These are phyloP conservation scores for Rachicladosporium sp. DNA, from an alignment of 2,329 filamentous ascomycete genomes.

Conservation along the genomic window DNA sequence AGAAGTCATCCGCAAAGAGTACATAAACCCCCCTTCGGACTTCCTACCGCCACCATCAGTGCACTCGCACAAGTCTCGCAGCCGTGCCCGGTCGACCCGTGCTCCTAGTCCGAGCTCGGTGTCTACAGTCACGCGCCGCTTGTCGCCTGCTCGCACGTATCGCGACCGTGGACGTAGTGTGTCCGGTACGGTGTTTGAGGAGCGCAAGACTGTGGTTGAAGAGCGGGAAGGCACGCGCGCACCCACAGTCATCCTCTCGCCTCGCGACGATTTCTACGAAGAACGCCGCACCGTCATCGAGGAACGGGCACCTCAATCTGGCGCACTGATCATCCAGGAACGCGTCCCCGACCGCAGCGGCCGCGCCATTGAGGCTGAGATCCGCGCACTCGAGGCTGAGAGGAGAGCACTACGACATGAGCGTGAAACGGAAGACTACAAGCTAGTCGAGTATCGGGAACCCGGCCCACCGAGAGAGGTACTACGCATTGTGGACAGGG, in stretches of 20 bases:
- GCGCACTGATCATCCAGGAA: conserved; percentile 36
- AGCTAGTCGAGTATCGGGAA: conserved; percentile 36
- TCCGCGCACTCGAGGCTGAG: conserved; percentile 58
- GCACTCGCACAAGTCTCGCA: conserved; percentile 3
- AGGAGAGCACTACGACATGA: conserved; percentile 46
- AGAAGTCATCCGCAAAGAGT: conserved; percentile 25
- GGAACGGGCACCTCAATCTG: conserved; percentile 13
- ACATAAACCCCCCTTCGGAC: conserved; percentile 26
- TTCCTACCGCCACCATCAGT: conserved; percentile 7
- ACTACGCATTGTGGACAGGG: conserved; percentile 40
- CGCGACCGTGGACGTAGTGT: conserved; percentile 13
- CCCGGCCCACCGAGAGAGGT: conserved; percentile 45
- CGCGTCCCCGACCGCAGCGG: conserved; percentile 33
- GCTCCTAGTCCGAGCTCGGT: background rate
- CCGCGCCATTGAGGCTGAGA: conserved; percentile 60
- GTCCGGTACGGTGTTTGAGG: conserved; percentile 14
- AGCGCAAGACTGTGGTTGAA: conserved; percentile 19
- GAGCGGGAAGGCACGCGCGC: conserved; percentile 10
- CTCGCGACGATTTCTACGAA: conserved; percentile 16
- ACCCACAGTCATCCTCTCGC: conserved; percentile 11
- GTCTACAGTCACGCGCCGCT: background rate
- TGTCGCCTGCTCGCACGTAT: conserved; percentile 7
- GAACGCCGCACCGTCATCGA: conserved; percentile 19
- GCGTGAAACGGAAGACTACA: conserved; percentile 42
- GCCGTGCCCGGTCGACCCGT: conserved; percentile 5